Conservation (phyloP, 257 asterid species). For the Knoxia roxburghii region DNA sequence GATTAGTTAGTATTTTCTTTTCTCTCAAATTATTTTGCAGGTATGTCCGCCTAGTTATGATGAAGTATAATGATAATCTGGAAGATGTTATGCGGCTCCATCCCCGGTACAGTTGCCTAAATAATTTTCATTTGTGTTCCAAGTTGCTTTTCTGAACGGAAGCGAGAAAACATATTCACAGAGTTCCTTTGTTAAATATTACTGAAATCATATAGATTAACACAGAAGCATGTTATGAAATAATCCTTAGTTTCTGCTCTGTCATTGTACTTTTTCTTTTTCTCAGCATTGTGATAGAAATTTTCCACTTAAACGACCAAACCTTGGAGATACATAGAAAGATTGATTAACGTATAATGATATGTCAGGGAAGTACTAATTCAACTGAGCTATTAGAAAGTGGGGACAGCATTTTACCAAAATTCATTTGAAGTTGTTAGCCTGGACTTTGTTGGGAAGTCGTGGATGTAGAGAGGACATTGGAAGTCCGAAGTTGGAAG, state of each 20-base stretch:
- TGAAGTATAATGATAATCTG: conserved; percentile 43
- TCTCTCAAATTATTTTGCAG: conserved; percentile 31
- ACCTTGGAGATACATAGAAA: neutral
- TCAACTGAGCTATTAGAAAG: neutral
- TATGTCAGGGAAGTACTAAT: neutral
- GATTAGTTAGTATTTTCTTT: neutral
- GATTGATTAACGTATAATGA: neutral
- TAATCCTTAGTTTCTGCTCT: neutral
- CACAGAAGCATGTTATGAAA: neutral
- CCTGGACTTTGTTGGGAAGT: neutral
- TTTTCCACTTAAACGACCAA: neutral
- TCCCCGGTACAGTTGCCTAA: conserved; percentile 55
- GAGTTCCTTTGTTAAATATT: neutral
- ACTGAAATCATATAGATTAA: neutral
- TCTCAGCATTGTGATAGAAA: neutral
- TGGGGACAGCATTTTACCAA: neutral
- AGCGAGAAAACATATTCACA: neutral
- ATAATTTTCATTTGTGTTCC: conserved; percentile 7
- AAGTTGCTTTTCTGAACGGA: neutral
- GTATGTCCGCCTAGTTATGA: conserved; percentile 87
- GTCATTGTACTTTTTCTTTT: neutral
- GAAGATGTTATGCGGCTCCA: conserved; percentile 57
- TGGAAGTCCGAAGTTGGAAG: neutral
- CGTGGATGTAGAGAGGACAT: neutral
- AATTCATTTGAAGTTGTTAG: neutral